These are phyloP conservation scores for Rhodotorula sp. DNA, from an alignment of 1,284 basidiomycete genomes.

Conservation along the genomic window DNA sequence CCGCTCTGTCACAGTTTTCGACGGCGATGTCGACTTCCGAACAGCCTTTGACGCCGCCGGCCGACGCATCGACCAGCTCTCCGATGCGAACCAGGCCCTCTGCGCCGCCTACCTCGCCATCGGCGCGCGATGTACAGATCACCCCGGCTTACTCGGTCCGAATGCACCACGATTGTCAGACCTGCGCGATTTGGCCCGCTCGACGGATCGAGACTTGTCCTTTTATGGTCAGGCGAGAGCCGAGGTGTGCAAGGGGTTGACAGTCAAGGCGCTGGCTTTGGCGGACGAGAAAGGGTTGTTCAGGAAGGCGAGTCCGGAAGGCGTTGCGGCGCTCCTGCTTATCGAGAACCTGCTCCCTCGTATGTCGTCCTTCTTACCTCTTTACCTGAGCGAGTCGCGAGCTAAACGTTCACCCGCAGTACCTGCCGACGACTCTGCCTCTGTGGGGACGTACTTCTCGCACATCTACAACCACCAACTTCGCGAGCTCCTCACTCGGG, in stretches of 20 bases:
- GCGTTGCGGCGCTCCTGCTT: constrained; percentile 5
- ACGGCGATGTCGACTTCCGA: constrained; percentile 5
- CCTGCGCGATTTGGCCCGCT: neutral
- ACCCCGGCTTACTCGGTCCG: constrained; percentile 10
- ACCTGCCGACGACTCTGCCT: no score
- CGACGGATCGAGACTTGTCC: neutral
- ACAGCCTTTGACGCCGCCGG: constrained; percentile 1
- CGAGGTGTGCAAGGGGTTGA: neutral
- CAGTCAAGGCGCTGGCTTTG: constrained; percentile 1
- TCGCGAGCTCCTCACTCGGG: neutral
- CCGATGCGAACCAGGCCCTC: constrained; percentile 5
- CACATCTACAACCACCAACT: constrained; percentile 1
- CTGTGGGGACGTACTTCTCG: no score
- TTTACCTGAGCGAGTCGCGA: neutral
- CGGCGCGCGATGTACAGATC: constrained; percentile 12
- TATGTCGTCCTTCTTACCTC: neutral
- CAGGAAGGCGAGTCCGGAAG: neutral
- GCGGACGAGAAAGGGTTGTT: constrained; percentile 11
- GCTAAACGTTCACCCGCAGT: neutral
- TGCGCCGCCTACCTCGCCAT: constrained; percentile 9
- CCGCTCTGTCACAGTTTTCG: neutral
- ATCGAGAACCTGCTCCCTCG: neutral
- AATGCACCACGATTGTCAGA: neutral
- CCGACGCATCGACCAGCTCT: constrained; percentile 6
- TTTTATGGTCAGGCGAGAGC: neutral